Percentiles rank a stretch among this genome's conserved stretches.
phyloP scores from a whole-genome alignment of 331 rosid genomes.

The Spiraea crenata region DNA sequence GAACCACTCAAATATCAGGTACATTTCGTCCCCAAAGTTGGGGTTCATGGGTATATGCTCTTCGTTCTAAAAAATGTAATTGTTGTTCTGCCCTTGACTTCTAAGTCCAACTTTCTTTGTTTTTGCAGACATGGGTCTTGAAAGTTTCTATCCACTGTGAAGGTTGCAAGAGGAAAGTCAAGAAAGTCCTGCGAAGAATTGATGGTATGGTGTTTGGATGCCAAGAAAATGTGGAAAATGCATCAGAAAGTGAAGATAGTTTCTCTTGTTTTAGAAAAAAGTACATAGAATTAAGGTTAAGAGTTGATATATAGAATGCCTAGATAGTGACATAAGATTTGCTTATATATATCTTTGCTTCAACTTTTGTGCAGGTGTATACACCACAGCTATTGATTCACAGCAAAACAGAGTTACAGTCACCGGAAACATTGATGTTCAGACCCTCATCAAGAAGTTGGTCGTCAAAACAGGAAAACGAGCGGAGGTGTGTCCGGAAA shows the following conservation, averaged over 20 bases:
- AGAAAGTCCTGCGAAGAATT: conserved; percentile 70
- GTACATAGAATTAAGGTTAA: too few species aligned
- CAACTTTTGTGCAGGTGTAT: conserved; percentile 48
- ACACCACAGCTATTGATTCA: conserved; percentile 57
- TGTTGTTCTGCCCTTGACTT: not conserved
- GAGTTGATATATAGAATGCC: too few species aligned
- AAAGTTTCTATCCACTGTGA: conserved; percentile 85
- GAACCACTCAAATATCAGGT: conserved; percentile 56
- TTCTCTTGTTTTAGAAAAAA: not conserved
- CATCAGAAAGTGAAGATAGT: not conserved
- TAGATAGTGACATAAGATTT: too few species aligned
- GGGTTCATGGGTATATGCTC: not conserved
- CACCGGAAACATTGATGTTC: conserved; percentile 58
- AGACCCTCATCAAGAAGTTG: conserved; percentile 62
- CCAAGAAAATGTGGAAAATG: conserved; percentile 10
- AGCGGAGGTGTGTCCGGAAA: conserved; percentile 77
- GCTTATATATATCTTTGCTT: not conserved
- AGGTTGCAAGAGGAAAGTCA: conserved; percentile 83
- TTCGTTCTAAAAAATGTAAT: not conserved
- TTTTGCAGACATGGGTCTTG: conserved; percentile 64
- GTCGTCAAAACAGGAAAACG: conserved; percentile 56
- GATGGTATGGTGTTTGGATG: conserved; percentile 53
- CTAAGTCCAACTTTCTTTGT: conserved; percentile 11
- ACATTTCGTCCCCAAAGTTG: not conserved
- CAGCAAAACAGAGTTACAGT: conserved; percentile 74